A percentile compares a stretch with the other conserved stretches of the same genome.
Conservation (phyloP, 169 alveolate genomes). For the Theileria equi region DNA sequence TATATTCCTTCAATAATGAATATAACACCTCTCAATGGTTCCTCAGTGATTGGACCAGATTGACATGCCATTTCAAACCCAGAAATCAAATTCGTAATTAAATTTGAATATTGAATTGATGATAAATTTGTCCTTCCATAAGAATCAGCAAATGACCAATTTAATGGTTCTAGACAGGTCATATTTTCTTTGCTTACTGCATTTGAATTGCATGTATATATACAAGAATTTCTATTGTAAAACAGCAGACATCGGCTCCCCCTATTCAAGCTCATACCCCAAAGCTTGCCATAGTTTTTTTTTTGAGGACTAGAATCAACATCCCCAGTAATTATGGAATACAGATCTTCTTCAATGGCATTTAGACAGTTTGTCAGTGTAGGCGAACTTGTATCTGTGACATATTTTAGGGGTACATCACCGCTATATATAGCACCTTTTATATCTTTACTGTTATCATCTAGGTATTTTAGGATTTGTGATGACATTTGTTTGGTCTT, state of each 20-base stretch:
- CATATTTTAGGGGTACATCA: slow-evolving; percentile 17
- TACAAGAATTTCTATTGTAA: slow-evolving; percentile 22
- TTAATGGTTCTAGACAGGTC: slow-evolving; percentile 9
- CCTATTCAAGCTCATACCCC: slow-evolving; percentile 54
- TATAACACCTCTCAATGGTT: slow-evolving; percentile 82
- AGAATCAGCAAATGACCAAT: slow-evolving; percentile 54
- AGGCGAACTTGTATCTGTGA: slow-evolving; percentile 1
- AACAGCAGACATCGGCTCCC: slow-evolving; percentile 60
- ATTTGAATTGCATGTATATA: neutral
- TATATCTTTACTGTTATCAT: slow-evolving; percentile 47
- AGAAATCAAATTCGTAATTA: slow-evolving; percentile 62
- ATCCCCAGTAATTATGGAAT: slow-evolving; percentile 1
- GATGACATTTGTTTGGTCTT: slow-evolving; percentile 57
- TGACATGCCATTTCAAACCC: slow-evolving; percentile 92
- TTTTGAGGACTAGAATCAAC: neutral
- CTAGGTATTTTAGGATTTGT: slow-evolving; percentile 46
- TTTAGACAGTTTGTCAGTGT: slow-evolving; percentile 23
- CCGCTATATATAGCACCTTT: slow-evolving; percentile 61
- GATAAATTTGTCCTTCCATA: slow-evolving; percentile 28
- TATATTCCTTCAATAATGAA: slow-evolving; percentile 53
- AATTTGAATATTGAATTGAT: slow-evolving; percentile 32
- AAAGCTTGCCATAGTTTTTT: slow-evolving; percentile 43
- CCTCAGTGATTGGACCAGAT: slow-evolving; percentile 94
- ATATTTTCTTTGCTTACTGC: no score
- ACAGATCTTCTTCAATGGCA: slow-evolving; percentile 34